Percentiles rank a stretch among this genome's conserved stretches.
phyloP scores from a whole-genome alignment of 2,329 filamentous ascomycete species.

The Pseudogymnoascus sp. region DNA sequence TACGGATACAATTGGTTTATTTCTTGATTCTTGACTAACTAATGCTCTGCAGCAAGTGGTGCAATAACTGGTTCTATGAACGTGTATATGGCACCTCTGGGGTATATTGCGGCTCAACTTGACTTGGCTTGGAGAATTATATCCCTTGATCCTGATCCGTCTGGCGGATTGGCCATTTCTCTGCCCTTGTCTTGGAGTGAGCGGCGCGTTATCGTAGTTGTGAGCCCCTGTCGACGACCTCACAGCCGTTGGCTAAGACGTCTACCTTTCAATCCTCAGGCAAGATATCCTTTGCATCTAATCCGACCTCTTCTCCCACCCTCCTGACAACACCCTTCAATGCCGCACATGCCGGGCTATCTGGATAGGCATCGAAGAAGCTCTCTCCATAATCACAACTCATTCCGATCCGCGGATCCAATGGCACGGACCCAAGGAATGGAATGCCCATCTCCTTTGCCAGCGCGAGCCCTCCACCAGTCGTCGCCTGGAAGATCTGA shows the following conservation, averaged over 20 bases:
- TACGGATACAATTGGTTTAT: neutral
- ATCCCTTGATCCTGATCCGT: neutral
- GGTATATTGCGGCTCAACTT: constrained; percentile 1
- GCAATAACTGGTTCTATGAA: neutral
- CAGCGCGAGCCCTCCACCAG: constrained; percentile 72
- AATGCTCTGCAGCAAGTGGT: neutral
- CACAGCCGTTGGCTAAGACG: neutral
- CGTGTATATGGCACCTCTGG: neutral
- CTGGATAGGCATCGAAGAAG: constrained; percentile 88
- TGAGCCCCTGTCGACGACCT: neutral
- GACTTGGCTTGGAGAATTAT: neutral
- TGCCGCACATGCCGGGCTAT: constrained; percentile 81
- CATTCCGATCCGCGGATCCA: constrained; percentile 93
- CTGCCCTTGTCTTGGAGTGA: neutral
- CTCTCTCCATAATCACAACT: constrained; percentile 96
- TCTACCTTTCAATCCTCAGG: neutral
- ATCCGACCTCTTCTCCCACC: constrained; percentile 57
- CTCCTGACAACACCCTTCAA: constrained; percentile 72
- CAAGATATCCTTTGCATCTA: constrained; percentile 48
- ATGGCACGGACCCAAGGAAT: constrained; percentile 80
- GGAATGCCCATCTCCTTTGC: constrained; percentile 82
- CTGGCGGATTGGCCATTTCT: neutral
- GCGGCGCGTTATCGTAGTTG: neutral
- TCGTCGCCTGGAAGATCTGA: constrained; percentile 86
- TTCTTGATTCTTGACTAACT: neutral